Base-by-base conservation (phyloP, 192 early-diverging fungal species). In the Chytriomyces hyalinus region DNA sequence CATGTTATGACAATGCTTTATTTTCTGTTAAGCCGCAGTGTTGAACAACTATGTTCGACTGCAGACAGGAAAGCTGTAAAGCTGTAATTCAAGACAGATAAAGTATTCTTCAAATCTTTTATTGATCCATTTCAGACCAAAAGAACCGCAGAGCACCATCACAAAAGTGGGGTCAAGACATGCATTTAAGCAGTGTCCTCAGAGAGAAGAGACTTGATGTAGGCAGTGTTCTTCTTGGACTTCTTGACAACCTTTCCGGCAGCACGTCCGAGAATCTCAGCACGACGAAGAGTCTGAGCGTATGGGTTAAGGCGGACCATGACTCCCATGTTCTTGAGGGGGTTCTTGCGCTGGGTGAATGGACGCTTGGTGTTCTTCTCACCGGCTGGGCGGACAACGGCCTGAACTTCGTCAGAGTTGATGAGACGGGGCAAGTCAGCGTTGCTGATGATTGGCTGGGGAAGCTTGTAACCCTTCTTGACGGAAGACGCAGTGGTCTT, bases 331-430 rank as follows among this genome's bases (percentile, higher is more conserved):
- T 96, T 97, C 81, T 89, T 88, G 83, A 99, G 91, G 62, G 96
- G 96, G 94, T 99, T 99, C 94, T 98, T 98, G 93, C 97, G 96
- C 86, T 97, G 95, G 77, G 92, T 91, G 92, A 89, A 96, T 17
- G 97, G 96, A 78, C 97, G 93, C 90, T 94, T 94, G 87, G 89
- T 89, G 80, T 86, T 75, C 82, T 90, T 83, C 79, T 89, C 76
- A 68, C 94, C 93, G 64, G 96, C 95, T 78, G 92, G 86, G 68
- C 92, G 91, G 76, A 97, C 90, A 71, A 96, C 94, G 69, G 93
- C 90, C 88, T 99, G 97, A 83, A 99, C 91, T 90, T 98, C 96
- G 80, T 92, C 91, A 77, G 96, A 97, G 89, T 96, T 94, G 86
- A 99, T 98, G 77, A 99, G 83, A 84, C 96, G 92, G 77, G 92